A percentile compares a stretch with the other conserved stretches of the same genome.
Evolutionary conservation across 768 basidiomycete species (phyloP).

Genomic region (Lepiota brunneoincarnata): DNA sequence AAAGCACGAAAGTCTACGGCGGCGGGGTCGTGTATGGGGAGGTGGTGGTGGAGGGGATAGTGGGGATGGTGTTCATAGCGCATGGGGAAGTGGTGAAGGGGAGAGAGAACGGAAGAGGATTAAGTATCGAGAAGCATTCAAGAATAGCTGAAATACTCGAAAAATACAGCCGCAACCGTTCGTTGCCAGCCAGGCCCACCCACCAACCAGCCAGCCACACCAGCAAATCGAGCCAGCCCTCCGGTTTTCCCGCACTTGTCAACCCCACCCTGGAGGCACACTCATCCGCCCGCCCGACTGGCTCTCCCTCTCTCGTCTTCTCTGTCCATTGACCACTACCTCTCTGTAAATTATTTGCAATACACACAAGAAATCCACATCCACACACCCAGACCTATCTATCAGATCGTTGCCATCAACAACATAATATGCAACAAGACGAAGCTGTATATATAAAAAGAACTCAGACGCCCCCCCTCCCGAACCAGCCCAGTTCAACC

Average conservation of each 20-base stretch:
- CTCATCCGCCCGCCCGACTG: no score
- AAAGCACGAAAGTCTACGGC: slow-evolving; percentile 80
- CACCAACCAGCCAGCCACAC: no score
- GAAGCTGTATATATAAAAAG: slow-evolving; percentile 7
- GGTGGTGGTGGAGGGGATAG: slow-evolving; percentile 41
- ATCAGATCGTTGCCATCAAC: slow-evolving; percentile 14
- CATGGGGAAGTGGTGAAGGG: slow-evolving; percentile 25
- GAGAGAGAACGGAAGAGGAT: slow-evolving; percentile 32
- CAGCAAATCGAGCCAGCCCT: slow-evolving; percentile 12
- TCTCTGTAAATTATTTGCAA: no score
- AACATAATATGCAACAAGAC: slow-evolving; percentile 10
- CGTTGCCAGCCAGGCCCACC: slow-evolving; percentile 4
- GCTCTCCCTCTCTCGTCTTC: no score
- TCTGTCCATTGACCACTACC: no score
- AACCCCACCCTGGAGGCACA: no score
- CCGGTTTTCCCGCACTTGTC: slow-evolving; percentile 23
- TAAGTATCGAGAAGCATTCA: slow-evolving; percentile 24
- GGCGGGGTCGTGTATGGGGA: slow-evolving; percentile 58
- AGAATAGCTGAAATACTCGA: slow-evolving; percentile 24
- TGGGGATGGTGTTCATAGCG: slow-evolving; percentile 32
- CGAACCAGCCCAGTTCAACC: slow-evolving; percentile 24
- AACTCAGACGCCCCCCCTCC: background rate
- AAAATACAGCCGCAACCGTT: background rate
- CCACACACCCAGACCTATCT: slow-evolving; percentile 7
- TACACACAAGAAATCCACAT: background rate